Conservation (phyloP, 768 basidiomycete species). For the Boletellus sp. region DNA sequence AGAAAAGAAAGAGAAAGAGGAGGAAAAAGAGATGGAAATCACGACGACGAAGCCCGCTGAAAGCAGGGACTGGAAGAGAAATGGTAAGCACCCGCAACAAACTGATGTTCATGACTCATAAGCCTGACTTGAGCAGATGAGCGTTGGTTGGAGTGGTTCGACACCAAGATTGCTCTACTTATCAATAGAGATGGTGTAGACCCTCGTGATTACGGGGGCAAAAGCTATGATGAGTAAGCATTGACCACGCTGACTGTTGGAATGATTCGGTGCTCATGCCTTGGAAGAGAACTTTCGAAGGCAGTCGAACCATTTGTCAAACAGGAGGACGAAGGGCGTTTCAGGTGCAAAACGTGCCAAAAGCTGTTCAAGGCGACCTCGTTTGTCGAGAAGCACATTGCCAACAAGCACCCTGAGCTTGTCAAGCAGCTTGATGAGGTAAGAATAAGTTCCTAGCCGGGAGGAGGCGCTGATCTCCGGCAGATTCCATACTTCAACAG, state of each 20-base stretch:
- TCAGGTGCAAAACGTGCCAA: slow-evolving; percentile 92
- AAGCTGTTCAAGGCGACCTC: slow-evolving; percentile 97
- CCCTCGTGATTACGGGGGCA: slow-evolving; percentile 84
- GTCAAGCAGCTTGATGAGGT: slow-evolving; percentile 85
- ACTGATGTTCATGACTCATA: slow-evolving; percentile 10
- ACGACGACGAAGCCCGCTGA: slow-evolving; percentile 36
- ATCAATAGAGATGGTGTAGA: slow-evolving; percentile 79
- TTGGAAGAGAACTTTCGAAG: slow-evolving; percentile 71
- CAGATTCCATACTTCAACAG: slow-evolving; percentile 92
- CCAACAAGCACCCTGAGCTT: slow-evolving; percentile 88
- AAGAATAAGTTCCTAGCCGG: slow-evolving; percentile 23
- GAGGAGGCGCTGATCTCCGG: slow-evolving; percentile 17
- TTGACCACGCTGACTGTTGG: slow-evolving; percentile 15
- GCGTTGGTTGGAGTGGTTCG: slow-evolving; percentile 87
- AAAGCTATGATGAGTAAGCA: slow-evolving; percentile 83
- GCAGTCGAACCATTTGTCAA: slow-evolving; percentile 79
- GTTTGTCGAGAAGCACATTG: slow-evolving; percentile 96
- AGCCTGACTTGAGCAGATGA: slow-evolving; percentile 51
- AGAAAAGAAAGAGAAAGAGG: slow-evolving; percentile 46
- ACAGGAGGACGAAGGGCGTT: slow-evolving; percentile 96
- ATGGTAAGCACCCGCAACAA: slow-evolving; percentile 44
- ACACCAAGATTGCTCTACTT: slow-evolving; percentile 78
- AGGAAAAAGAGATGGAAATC: slow-evolving; percentile 38
- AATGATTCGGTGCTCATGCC: slow-evolving; percentile 14
- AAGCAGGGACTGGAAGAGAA: slow-evolving; percentile 54